Conservation (phyloP, 139 green algal species). For the Chlorella sp. region DNA sequence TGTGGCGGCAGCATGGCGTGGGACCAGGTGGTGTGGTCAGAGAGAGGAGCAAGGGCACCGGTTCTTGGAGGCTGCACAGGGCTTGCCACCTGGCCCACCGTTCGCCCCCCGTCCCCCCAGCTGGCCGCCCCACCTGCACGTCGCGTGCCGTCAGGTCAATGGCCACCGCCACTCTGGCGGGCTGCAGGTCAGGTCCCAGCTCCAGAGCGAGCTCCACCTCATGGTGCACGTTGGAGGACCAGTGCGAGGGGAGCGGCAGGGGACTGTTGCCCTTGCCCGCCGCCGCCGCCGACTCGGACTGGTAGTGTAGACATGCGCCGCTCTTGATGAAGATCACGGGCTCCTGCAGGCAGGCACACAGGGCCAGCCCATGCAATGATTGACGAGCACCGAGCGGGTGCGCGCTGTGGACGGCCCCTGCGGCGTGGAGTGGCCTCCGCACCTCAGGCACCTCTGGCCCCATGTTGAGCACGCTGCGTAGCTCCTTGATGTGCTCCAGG, state of each 20-base stretch:
- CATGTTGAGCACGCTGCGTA: slow-evolving; percentile 3
- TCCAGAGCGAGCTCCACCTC: slow-evolving; percentile 35
- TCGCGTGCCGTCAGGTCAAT: slow-evolving; percentile 30
- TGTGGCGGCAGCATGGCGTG: neutral
- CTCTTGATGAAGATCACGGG: too few species aligned
- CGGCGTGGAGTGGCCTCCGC: too few species aligned
- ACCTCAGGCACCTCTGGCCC: neutral
- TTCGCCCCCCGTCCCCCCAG: neutral
- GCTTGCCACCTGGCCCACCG: neutral
- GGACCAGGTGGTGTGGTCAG: too few species aligned
- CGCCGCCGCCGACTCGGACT: too few species aligned
- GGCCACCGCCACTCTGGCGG: slow-evolving; percentile 14
- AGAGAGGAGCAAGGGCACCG: too few species aligned
- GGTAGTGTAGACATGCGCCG: too few species aligned
- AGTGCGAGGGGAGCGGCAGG: too few species aligned
- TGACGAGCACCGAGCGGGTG: too few species aligned
- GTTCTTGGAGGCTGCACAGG: neutral
- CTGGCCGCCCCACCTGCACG: slow-evolving; percentile 16
- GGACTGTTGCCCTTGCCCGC: too few species aligned
- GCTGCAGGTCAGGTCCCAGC: slow-evolving; percentile 21
- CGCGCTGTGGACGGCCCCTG: too few species aligned
- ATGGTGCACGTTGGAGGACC: slow-evolving; percentile 15
- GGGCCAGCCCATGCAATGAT: too few species aligned
- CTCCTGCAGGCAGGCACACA: too few species aligned
- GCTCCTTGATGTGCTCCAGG: slow-evolving; percentile 7